A percentile compares a stretch with the other conserved stretches of the same genome.
phyloP scores from a whole-genome alignment of 495 filamentous ascomycete species.

The Talaromyces wortmannii region DNA sequence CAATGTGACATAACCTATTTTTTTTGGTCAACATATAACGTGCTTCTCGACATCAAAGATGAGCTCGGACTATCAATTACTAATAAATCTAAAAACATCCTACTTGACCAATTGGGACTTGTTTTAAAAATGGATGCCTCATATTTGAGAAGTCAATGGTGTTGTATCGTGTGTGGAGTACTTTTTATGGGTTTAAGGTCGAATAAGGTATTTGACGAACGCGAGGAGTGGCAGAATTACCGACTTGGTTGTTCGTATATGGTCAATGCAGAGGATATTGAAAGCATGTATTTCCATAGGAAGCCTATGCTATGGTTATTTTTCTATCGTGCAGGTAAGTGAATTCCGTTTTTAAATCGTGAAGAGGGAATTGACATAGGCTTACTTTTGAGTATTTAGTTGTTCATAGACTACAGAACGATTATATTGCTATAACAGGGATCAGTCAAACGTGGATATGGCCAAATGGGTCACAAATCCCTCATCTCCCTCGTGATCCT shows the following conservation, averaged over 20 bases:
- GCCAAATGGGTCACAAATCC: neutral
- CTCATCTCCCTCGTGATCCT: neutral
- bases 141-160: too few relatives aligned
- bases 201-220: neutral
- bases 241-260: neutral
- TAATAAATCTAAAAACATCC: too few relatives aligned
- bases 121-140: too few relatives aligned
- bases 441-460: neutral
- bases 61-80: too few relatives aligned
- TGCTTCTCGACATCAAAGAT: too few relatives aligned
- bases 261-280: neutral
- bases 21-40: too few relatives aligned
- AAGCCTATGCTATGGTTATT: neutral
- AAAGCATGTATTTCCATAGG: neutral
- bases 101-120: too few relatives aligned
- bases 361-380: neutral
- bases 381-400: too few relatives aligned
- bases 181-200: too few relatives aligned
- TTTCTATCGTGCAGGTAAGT: neutral
- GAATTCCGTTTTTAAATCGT: neutral
- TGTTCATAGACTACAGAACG: neutral
- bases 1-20: too few relatives aligned
- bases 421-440: neutral
- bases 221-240: neutral
- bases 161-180: too few relatives aligned